Percentiles rank a stretch among this genome's conserved stretches.
phyloP scores from a whole-genome alignment of 352 stramenopile genomes.

The Phytophthora vignae region DNA sequence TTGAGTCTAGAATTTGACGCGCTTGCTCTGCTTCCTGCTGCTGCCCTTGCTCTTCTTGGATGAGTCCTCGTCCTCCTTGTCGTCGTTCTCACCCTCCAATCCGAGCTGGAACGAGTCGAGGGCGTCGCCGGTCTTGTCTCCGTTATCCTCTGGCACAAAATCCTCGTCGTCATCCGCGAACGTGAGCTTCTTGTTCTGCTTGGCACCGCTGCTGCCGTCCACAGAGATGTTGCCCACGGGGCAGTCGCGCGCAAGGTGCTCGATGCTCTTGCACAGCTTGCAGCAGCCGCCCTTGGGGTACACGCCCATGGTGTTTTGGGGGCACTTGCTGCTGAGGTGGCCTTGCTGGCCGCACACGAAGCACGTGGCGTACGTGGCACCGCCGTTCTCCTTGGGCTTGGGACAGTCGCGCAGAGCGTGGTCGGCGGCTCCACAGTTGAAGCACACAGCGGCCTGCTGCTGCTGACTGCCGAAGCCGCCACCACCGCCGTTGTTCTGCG shows the following conservation, averaged over 20 bases:
- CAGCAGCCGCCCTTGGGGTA: conserved; percentile 92
- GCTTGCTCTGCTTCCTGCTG: conserved; percentile 38
- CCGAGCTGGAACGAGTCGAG: conserved; percentile 57
- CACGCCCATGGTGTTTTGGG: conserved; percentile 87
- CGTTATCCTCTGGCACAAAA: conserved; percentile 29
- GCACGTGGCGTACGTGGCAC: conserved; percentile 81
- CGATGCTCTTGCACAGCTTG: conserved; percentile 86
- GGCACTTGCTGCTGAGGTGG: conserved; percentile 88
- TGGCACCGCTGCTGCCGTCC: conserved; percentile 60
- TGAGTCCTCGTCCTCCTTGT: conserved; percentile 20
- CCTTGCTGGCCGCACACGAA: conserved; percentile 90
- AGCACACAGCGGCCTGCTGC: conserved; percentile 68
- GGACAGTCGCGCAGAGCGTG: conserved; percentile 82
- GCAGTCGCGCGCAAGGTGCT: conserved; percentile 88
- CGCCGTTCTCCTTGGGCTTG: conserved; percentile 67
- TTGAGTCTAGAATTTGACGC: conserved; percentile 56
- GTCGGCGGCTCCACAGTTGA: conserved; percentile 83
- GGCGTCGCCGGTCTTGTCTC: conserved; percentile 58
- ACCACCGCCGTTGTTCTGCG: conserved; percentile 39
- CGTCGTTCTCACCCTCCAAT: conserved; percentile 48
- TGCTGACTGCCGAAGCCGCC: conserved; percentile 21
- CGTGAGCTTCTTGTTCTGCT: conserved; percentile 84
- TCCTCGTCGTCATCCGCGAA: conserved; percentile 71
- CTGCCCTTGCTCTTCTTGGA: conserved; percentile 18
- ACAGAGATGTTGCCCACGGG: conserved; percentile 72